Evolutionary conservation across 2,329 filamentous ascomycete genomes (phyloP).

Genomic region (Hypoxylon sp.): DNA sequence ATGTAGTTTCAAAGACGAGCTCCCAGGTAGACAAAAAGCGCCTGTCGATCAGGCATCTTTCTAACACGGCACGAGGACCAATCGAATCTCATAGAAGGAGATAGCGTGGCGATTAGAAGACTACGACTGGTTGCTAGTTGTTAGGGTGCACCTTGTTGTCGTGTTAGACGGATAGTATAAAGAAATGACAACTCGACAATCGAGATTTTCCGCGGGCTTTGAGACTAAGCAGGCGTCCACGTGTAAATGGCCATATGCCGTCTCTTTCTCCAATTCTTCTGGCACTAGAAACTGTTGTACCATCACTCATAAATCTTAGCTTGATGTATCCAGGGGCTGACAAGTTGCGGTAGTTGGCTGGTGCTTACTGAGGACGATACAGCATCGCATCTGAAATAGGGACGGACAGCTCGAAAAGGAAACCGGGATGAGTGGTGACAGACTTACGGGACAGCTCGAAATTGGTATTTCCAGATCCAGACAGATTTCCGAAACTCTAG

Average conservation of each 20-base stretch:
- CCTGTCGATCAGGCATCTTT: not conserved
- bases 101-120: constrained; percentile 9
- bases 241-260: not conserved
- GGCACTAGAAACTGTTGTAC: not conserved
- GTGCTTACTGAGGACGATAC: not conserved
- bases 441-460: not conserved
- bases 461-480: not conserved
- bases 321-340: not conserved
- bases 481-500: too few species aligned
- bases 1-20: not conserved
- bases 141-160: constrained; percentile 9
- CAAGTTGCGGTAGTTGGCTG: not conserved
- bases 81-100: constrained; percentile 1
- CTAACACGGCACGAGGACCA: not conserved
- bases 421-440: not conserved
- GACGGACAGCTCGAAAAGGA: not conserved
- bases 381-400: not conserved
- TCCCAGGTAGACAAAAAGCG: not conserved
- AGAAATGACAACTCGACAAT: too few species aligned
- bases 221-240: not conserved
- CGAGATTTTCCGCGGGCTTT: not conserved
- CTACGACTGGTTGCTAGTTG: constrained; percentile 10
- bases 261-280: not conserved
- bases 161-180: too few species aligned
- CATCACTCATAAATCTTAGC: not conserved